These are phyloP conservation scores for Lichtheimia hyalospora DNA, from an alignment of 371 early-diverging fungal genomes.

Conservation along the genomic window DNA sequence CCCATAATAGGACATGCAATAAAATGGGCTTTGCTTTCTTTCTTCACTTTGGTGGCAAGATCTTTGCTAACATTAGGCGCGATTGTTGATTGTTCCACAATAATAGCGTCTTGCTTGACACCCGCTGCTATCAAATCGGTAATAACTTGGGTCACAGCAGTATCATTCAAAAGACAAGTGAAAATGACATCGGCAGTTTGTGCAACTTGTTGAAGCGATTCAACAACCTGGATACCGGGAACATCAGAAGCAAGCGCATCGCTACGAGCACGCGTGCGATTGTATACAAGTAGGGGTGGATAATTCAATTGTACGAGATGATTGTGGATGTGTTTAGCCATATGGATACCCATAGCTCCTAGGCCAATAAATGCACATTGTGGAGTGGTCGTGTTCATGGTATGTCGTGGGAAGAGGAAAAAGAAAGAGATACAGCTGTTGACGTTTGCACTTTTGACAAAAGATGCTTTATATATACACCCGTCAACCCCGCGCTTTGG, in stretches of 20 bases:
- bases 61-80: constrained; percentile 20
- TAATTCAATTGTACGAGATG: constrained; percentile 12
- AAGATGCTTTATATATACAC: too few relatives aligned
- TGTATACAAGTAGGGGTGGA: constrained; percentile 44
- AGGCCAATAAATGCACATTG: constrained; percentile 57
- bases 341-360: constrained; percentile 54
- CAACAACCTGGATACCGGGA: constrained; percentile 26
- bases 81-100: constrained; percentile 48
- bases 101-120: constrained; percentile 25
- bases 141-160: constrained; percentile 32
- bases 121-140: constrained; percentile 12
- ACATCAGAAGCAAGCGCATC: constrained; percentile 21
- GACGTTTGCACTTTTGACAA: too few relatives aligned
- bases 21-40: constrained; percentile 14
- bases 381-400: constrained; percentile 1
- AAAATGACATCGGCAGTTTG: constrained; percentile 46
- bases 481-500: too few relatives aligned
- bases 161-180: constrained; percentile 50
- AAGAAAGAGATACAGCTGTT: too few relatives aligned
- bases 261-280: constrained; percentile 50
- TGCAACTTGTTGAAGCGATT: constrained; percentile 30
- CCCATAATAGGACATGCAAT: constrained; percentile 47
- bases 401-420: too few relatives aligned
- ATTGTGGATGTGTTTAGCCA: constrained; percentile 42
- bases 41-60: constrained; percentile 11